phyloP scores from a whole-genome alignment of 1,284 basidiomycete species.

The Phylloporus sp. region DNA sequence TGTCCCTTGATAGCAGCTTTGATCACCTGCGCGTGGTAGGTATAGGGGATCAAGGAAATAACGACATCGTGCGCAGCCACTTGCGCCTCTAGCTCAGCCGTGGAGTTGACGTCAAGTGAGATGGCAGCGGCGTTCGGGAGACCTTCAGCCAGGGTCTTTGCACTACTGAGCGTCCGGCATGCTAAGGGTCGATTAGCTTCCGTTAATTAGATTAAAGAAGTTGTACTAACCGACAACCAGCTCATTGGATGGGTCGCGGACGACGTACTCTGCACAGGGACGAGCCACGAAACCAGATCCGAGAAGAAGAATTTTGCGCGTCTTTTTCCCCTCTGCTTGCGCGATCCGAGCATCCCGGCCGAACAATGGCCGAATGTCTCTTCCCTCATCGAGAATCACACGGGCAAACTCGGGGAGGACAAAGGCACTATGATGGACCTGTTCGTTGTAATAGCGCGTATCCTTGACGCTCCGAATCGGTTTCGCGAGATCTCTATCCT shows the following conservation, averaged over 20 bases:
- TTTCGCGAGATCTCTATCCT: slow-evolving; percentile 71
- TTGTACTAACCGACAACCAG: slow-evolving; percentile 77
- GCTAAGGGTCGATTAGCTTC: slow-evolving; percentile 52
- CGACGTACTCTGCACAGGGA: slow-evolving; percentile 93
- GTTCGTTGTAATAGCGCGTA: slow-evolving; percentile 88
- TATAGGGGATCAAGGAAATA: slow-evolving; percentile 97
- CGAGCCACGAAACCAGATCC: slow-evolving; percentile 96
- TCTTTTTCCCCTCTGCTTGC: slow-evolving; percentile 34
- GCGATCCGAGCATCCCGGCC: slow-evolving; percentile 56
- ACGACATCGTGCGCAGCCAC: slow-evolving; percentile 92
- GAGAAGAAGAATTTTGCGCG: slow-evolving; percentile 83
- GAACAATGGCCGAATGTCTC: slow-evolving; percentile 73
- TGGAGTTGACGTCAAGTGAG: slow-evolving; percentile 85
- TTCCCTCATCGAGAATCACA: slow-evolving; percentile 75
- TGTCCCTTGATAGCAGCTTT: slow-evolving; percentile 95
- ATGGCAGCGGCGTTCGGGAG: slow-evolving; percentile 78
- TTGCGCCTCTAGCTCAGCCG: slow-evolving; percentile 78
- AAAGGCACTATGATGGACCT: slow-evolving; percentile 88
- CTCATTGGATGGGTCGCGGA: slow-evolving; percentile 82
- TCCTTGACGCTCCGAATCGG: slow-evolving; percentile 75
- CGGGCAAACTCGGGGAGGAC: slow-evolving; percentile 92
- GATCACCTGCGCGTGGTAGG: slow-evolving; percentile 90
- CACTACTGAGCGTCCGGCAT: slow-evolving; percentile 84
- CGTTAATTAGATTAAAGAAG: slow-evolving; percentile 9
- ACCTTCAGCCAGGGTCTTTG: slow-evolving; percentile 73